Evolutionary conservation across 1,284 basidiomycete genomes (phyloP).

Genomic region (Apiotrichum veenhuisii): DNA sequence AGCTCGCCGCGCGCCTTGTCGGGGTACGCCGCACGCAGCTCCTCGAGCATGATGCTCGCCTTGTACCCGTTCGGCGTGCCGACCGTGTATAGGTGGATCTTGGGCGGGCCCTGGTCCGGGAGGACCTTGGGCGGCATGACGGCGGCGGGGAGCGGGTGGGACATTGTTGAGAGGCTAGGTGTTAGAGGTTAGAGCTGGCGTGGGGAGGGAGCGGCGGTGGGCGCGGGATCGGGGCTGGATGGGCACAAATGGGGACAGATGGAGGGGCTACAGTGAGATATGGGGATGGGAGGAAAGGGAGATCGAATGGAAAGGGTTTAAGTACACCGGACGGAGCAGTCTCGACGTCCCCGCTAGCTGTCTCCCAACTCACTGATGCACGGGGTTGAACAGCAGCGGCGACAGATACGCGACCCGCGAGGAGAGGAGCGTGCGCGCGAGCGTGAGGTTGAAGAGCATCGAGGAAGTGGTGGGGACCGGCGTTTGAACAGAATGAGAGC

Average conservation of each 20-base stretch:
- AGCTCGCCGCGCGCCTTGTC: conserved; percentile 41
- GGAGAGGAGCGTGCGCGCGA: background rate
- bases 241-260: no score
- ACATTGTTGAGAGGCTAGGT: background rate
- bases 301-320: no score
- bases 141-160: background rate
- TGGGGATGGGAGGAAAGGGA: no score
- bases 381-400: background rate
- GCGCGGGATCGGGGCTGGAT: no score
- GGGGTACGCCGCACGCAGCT: conserved; percentile 61
- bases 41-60: conserved; percentile 62
- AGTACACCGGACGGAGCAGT: no score
- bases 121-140: background rate
- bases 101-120: conserved; percentile 16
- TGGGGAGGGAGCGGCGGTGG: no score
- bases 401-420: background rate
- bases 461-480: background rate
- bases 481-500: no score
- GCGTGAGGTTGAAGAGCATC: conserved; percentile 3
- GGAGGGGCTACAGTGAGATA: no score
- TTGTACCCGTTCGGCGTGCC: conserved; percentile 63
- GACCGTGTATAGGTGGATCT: conserved; percentile 61
- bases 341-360: background rate
- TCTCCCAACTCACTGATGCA: background rate
- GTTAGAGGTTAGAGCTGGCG: no score